Conservation (phyloP, 805 yeast species). For the Candida andamanensis region DNA sequence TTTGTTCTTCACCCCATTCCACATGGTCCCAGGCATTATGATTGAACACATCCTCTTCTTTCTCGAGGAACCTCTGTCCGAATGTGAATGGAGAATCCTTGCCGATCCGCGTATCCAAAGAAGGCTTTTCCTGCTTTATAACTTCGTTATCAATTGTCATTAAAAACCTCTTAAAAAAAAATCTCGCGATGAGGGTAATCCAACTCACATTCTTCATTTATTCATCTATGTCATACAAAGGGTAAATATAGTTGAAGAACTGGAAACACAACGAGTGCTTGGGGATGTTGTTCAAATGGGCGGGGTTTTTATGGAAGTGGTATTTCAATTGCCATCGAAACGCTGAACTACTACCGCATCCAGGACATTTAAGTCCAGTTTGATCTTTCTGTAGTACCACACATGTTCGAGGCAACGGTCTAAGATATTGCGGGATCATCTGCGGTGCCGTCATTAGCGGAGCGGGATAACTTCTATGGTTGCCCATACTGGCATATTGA, state of each 20-base stretch:
- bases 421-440: no score
- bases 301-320: conserved; percentile 1
- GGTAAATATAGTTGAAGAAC: conserved; percentile 1
- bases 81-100: conserved; percentile 88
- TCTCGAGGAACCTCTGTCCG: conserved; percentile 75
- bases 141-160: no score
- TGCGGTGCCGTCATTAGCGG: no score
- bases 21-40: conserved; percentile 98
- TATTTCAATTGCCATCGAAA: conserved; percentile 4
- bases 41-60: conserved; percentile 78
- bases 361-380: conserved; percentile 4
- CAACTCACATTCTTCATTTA: background rate
- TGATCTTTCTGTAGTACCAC: no score
- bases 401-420: no score
- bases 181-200: no score
- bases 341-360: background rate
- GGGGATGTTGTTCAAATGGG: background rate
- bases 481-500: no score
- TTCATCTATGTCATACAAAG: conserved; percentile 5
- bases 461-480: no score
- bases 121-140: conserved; percentile 7
- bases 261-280: conserved; percentile 1
- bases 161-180: no score
- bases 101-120: conserved; percentile 49
- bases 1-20: conserved; percentile 93